phyloP scores from a whole-genome alignment of 177 flowering plant genomes.

The Vitis hybrid region DNA sequence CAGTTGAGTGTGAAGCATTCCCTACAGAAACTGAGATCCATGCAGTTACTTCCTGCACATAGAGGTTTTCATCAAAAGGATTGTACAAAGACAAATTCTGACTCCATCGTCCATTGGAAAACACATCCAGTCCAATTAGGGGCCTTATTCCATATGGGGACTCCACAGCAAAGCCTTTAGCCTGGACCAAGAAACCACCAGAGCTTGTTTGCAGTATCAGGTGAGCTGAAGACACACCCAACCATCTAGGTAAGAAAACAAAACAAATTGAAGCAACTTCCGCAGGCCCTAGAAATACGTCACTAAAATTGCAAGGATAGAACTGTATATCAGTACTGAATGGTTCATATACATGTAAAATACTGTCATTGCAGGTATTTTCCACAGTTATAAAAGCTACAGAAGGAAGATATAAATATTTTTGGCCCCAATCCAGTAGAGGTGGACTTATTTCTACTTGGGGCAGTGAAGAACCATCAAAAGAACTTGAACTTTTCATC shows the following conservation, averaged over 20 bases:
- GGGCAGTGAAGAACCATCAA: constrained; percentile 33
- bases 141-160: constrained; percentile 60
- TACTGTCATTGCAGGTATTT: constrained; percentile 51
- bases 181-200: constrained; percentile 75
- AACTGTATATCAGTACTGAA: constrained; percentile 71
- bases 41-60: constrained; percentile 57
- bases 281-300: constrained; percentile 59
- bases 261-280: constrained; percentile 69
- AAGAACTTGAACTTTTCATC: constrained; percentile 22
- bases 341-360: constrained; percentile 64
- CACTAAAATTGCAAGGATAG: constrained; percentile 67
- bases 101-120: constrained; percentile 42
- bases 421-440: constrained; percentile 72
- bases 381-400: constrained; percentile 53
- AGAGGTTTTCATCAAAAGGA: constrained; percentile 57
- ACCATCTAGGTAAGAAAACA: constrained; percentile 60
- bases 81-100: constrained; percentile 66
- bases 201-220: constrained; percentile 73
- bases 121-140: constrained; percentile 31
- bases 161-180: constrained; percentile 62
- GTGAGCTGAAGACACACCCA: constrained; percentile 71
- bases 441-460: constrained; percentile 60
- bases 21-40: constrained; percentile 57
- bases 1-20: constrained; percentile 38
- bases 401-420: constrained; percentile 56